These are phyloP conservation scores for Colletotrichum gigasporum DNA, from an alignment of 2,329 filamentous ascomycete species.

Conservation along the genomic window DNA sequence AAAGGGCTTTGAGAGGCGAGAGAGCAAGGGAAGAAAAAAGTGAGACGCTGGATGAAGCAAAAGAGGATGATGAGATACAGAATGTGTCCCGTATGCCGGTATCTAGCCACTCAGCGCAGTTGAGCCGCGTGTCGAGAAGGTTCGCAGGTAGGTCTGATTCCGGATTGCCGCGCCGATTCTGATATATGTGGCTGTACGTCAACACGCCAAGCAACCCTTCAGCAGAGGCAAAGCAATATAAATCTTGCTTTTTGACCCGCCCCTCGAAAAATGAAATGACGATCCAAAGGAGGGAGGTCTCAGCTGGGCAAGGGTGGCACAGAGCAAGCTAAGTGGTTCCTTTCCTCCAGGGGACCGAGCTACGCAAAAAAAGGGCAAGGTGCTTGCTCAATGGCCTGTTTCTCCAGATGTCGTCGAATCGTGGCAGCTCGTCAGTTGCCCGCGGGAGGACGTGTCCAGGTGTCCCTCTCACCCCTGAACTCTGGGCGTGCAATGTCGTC, in stretches of 20 bases:
- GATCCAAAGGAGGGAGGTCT: slow-evolving; percentile 1
- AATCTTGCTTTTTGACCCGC: slow-evolving; percentile 15
- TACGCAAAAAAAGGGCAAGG: too few relatives aligned
- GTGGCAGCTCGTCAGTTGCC: slow-evolving; percentile 5
- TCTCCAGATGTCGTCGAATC: too few relatives aligned
- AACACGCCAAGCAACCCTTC: slow-evolving; percentile 20
- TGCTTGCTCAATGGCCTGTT: too few relatives aligned
- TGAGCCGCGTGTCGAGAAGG: slow-evolving; percentile 6
- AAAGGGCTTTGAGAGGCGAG: not conserved
- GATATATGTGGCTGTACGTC: slow-evolving; percentile 11
- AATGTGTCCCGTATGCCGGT: slow-evolving; percentile 9
- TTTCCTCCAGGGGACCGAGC: not conserved
- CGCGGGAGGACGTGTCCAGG: not conserved
- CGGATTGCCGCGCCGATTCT: not conserved
- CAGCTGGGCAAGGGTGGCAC: slow-evolving; percentile 5
- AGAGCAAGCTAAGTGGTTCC: slow-evolving; percentile 5
- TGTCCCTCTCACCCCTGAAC: not conserved
- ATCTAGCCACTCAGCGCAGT: not conserved
- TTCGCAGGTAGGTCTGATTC: not conserved
- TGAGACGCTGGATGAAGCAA: slow-evolving; percentile 23
- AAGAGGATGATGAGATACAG: slow-evolving; percentile 7
- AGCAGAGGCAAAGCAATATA: not conserved
- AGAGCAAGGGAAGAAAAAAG: not conserved
- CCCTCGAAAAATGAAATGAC: not conserved
- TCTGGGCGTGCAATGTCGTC: slow-evolving; percentile 5